A percentile compares a stretch with the other conserved stretches of the same genome.
Evolutionary conservation across 169 alveolate species (phyloP).

Genomic region (Cryptosporidium tyzzeri): DNA sequence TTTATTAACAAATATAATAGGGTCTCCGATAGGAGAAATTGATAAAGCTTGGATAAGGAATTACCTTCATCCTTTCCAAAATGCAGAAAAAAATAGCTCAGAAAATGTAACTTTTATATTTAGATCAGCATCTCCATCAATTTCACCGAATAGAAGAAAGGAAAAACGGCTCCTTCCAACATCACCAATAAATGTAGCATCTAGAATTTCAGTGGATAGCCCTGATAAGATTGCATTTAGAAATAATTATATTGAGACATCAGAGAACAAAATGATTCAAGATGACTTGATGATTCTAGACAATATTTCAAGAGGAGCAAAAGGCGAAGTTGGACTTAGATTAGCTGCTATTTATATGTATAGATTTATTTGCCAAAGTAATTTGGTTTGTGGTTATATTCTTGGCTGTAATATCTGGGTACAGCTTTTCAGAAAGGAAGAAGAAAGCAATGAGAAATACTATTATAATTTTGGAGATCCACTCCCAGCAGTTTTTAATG

Average conservation of each 20-base stretch:
- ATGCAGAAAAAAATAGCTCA: not conserved
- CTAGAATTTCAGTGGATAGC: constrained; percentile 35
- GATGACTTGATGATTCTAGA: constrained; percentile 16
- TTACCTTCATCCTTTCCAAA: constrained; percentile 21
- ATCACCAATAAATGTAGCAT: constrained; percentile 49
- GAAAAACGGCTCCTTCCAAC: constrained; percentile 63
- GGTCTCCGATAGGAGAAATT: constrained; percentile 48
- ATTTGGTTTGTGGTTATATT: constrained; percentile 30
- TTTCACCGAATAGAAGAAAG: constrained; percentile 36
- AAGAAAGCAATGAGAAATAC: not conserved
- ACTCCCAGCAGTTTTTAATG: constrained; percentile 23
- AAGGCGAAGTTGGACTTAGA: constrained; percentile 23
- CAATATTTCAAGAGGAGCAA: constrained; percentile 21
- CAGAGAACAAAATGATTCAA: constrained; percentile 29
- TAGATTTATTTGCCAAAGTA: constrained; percentile 22
- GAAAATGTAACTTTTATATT: not conserved
- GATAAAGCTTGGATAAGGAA: constrained; percentile 51
- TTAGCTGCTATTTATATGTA: constrained; percentile 37
- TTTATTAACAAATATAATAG: constrained; percentile 27
- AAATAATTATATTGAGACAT: constrained; percentile 4
- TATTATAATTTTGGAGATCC: not conserved
- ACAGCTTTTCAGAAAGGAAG: constrained; percentile 4
- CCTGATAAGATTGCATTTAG: constrained; percentile 23
- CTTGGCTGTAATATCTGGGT: constrained; percentile 31
- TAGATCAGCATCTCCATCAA: constrained; percentile 44